These are phyloP conservation scores for Podaxis carcinomalis DNA, from an alignment of 768 basidiomycete genomes.

Conservation along the genomic window DNA sequence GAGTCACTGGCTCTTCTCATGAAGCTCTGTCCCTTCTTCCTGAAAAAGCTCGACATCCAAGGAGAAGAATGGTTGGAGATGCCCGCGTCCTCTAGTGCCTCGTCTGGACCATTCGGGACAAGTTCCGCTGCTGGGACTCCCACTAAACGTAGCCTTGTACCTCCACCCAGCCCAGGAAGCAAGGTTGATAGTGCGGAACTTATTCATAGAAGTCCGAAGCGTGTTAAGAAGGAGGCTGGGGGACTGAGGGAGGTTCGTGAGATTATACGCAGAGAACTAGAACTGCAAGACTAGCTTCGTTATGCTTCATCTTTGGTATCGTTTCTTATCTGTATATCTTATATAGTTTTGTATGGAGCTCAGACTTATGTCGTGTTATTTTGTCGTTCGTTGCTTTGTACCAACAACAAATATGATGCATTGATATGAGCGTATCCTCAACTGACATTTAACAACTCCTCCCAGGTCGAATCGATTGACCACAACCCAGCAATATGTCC, in stretches of 20 bases:
- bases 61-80: slow-evolving; percentile 59
- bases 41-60: slow-evolving; percentile 57
- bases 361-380: not conserved
- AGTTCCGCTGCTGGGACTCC: slow-evolving; percentile 28
- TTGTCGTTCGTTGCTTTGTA: slow-evolving; percentile 14
- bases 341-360: slow-evolving; percentile 14
- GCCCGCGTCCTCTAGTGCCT: slow-evolving; percentile 41
- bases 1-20: slow-evolving; percentile 68
- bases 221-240: slow-evolving; percentile 66
- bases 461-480: slow-evolving; percentile 44
- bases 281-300: slow-evolving; percentile 52
- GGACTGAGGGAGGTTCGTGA: slow-evolving; percentile 79
- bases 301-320: slow-evolving; percentile 28
- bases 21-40: slow-evolving; percentile 76
- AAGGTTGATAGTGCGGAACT: slow-evolving; percentile 61
- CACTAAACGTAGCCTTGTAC: slow-evolving; percentile 32
- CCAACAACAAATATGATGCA: not conserved
- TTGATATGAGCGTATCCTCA: not conserved
- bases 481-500: slow-evolving; percentile 47
- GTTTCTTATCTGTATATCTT: slow-evolving; percentile 3
- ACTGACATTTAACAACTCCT: slow-evolving; percentile 23
- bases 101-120: slow-evolving; percentile 16
- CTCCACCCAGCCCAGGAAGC: slow-evolving; percentile 43
- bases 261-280: slow-evolving; percentile 75
- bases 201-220: slow-evolving; percentile 64